A percentile compares a stretch with the other conserved stretches of the same genome.
phyloP scores from a whole-genome alignment of 2,329 filamentous ascomycete species.

The Myriosclerotinia duriaeana region DNA sequence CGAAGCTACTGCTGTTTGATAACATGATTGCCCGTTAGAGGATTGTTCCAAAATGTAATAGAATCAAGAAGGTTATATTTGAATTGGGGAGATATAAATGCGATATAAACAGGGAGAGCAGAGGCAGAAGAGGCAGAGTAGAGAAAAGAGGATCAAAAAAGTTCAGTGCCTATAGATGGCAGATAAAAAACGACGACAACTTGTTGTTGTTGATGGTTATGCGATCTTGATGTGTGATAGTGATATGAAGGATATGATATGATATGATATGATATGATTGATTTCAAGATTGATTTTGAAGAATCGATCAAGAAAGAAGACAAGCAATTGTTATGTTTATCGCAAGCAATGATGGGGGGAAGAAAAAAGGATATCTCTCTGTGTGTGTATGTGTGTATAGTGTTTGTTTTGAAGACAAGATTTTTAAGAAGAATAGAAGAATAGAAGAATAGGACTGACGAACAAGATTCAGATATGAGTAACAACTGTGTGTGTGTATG shows the following conservation, averaged over 20 bases:
- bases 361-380: constrained; percentile 36
- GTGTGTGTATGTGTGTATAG: neutral
- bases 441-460: constrained; percentile 36
- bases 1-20: constrained; percentile 41
- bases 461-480: constrained; percentile 37
- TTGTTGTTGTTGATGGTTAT: constrained; percentile 25
- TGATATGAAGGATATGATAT: constrained; percentile 9
- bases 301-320: constrained; percentile 21
- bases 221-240: constrained; percentile 26
- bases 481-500: constrained; percentile 3
- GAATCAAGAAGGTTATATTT: constrained; percentile 28
- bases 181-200: constrained; percentile 28
- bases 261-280: constrained; percentile 15
- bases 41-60: constrained; percentile 37
- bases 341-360: constrained; percentile 29
- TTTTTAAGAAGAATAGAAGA: constrained; percentile 21
- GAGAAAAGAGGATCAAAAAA: constrained; percentile 31
- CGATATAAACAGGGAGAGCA: constrained; percentile 20
- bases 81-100: constrained; percentile 26
- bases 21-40: constrained; percentile 44
- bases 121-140: constrained; percentile 23
- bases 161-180: constrained; percentile 32
- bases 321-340: constrained; percentile 18
- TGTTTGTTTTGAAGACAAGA: constrained; percentile 29
- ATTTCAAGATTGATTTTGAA: constrained; percentile 12